phyloP scores from a whole-genome alignment of 345 rosid genomes.

The Fremontodendron californicum region DNA sequence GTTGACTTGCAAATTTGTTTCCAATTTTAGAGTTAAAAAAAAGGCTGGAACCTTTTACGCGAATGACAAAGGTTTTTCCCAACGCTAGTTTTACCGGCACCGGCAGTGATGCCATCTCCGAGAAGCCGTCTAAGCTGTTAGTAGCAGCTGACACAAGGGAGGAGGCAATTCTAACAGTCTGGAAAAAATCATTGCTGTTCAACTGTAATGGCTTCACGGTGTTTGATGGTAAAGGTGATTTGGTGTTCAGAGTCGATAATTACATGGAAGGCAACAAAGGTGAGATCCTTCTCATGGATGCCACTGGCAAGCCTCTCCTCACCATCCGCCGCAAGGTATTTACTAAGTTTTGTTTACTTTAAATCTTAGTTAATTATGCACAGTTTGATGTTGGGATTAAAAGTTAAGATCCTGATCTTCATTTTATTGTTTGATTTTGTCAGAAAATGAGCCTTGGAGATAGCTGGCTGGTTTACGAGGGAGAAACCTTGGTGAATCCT shows the following conservation, averaged over 20 bases:
- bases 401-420: too few relatives aligned
- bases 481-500: conserved; percentile 58
- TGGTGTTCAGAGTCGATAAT: conserved; percentile 81
- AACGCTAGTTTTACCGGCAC: conserved; percentile 24
- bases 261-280: conserved; percentile 53
- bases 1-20: neutral
- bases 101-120: neutral
- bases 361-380: too few relatives aligned
- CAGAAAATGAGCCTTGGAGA: conserved; percentile 75
- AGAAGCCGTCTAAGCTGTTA: neutral
- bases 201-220: conserved; percentile 94
- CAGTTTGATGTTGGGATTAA: too few relatives aligned
- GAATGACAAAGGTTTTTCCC: conserved; percentile 81
- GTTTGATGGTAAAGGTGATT: conserved; percentile 64
- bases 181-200: conserved; percentile 92
- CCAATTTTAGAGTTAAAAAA: neutral
- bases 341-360: too few relatives aligned
- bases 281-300: conserved; percentile 87
- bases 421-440: too few relatives aligned
- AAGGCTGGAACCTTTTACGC: conserved; percentile 19
- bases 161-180: conserved; percentile 57
- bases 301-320: conserved; percentile 80
- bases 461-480: conserved; percentile 78
- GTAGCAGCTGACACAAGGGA: neutral
- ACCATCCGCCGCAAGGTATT: conserved; percentile 93